These are phyloP conservation scores for Colletotrichum endophyticum DNA, from an alignment of 2,329 filamentous ascomycete genomes.

Conservation along the genomic window DNA sequence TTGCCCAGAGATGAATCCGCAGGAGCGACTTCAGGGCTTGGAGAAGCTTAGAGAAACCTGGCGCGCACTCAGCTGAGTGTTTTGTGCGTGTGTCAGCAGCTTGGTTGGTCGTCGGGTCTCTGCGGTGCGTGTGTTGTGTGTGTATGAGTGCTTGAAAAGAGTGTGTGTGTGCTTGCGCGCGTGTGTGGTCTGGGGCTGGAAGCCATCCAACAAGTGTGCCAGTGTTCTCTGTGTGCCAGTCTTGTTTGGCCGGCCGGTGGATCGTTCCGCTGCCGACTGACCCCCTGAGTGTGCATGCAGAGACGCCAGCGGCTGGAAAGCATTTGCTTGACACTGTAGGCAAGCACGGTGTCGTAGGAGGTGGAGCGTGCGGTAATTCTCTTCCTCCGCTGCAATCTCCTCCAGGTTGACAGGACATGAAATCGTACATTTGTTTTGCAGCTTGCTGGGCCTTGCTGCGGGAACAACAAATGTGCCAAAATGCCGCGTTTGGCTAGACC, in stretches of 20 bases:
- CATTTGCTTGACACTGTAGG: neutral
- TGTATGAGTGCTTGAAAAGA: neutral
- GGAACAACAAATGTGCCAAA: constrained; percentile 2
- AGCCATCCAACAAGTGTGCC: neutral
- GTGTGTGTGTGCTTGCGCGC: neutral
- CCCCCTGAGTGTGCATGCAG: neutral
- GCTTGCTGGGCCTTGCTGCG: constrained; percentile 1
- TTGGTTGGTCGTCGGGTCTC: neutral
- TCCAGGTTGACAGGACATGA: neutral
- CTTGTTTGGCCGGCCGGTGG: neutral
- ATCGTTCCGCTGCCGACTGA: neutral
- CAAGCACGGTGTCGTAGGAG: neutral
- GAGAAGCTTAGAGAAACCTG: neutral
- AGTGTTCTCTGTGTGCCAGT: neutral
- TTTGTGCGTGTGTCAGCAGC: neutral
- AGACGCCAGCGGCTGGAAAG: neutral
- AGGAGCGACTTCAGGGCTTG: neutral
- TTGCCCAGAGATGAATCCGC: neutral
- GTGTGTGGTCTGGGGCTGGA: neutral
- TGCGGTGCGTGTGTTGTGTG: neutral
- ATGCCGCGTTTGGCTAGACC: constrained; percentile 13
- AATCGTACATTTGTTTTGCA: neutral
- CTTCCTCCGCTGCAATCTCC: constrained; percentile 8
- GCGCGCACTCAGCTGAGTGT: neutral
- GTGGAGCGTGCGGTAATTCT: constrained; percentile 20